Conservation (phyloP, 164 flowering plant genomes). For the Euptelea pleiosperma region DNA sequence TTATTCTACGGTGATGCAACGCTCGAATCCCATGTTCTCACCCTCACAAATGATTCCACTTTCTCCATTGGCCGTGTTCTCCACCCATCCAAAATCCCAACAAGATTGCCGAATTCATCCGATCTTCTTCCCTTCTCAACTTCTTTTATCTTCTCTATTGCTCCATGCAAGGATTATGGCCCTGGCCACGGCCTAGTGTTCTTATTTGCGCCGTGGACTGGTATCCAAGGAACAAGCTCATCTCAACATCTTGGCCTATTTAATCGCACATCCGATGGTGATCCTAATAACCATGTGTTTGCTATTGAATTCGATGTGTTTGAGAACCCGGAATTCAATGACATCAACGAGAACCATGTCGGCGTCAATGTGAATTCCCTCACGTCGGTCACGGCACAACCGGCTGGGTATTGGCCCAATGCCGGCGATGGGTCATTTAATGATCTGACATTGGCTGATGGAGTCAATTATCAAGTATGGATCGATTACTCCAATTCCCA, state of each 20-base stretch:
- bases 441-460: constrained; percentile 40
- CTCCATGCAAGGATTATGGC: constrained; percentile 27
- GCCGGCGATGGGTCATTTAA: constrained; percentile 23
- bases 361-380: constrained; percentile 57
- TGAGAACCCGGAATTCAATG: constrained; percentile 46
- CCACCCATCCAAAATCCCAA: constrained; percentile 35
- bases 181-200: constrained; percentile 65
- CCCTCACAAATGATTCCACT: constrained; percentile 38
- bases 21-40: constrained; percentile 31
- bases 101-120: constrained; percentile 36
- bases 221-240: constrained; percentile 36
- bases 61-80: constrained; percentile 56
- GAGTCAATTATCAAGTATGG: constrained; percentile 69
- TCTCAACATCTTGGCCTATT: constrained; percentile 49
- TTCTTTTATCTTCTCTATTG: constrained; percentile 67
- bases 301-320: constrained; percentile 70
- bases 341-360: constrained; percentile 51
- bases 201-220: constrained; percentile 38
- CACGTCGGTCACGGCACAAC: constrained; percentile 26
- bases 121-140: constrained; percentile 48
- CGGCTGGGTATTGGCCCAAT: constrained; percentile 49
- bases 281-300: constrained; percentile 40
- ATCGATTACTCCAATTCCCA: constrained; percentile 42
- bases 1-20: constrained; percentile 42
- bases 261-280: constrained; percentile 35